These are phyloP conservation scores for Vigna mungo DNA, from an alignment of 306 rosid genomes.

Conservation along the genomic window DNA sequence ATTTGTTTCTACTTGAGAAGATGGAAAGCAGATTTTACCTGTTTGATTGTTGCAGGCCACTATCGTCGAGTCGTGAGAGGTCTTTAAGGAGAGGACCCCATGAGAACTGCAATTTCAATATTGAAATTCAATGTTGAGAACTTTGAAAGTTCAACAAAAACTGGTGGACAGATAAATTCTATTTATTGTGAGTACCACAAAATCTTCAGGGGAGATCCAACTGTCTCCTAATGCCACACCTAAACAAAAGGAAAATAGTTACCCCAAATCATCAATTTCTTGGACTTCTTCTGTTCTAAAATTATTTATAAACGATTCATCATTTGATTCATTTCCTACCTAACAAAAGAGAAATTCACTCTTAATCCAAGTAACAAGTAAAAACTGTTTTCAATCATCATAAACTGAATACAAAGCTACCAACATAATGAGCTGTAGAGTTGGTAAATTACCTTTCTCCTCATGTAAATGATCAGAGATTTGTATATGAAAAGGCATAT, in stretches of 20 bases:
- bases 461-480: background rate
- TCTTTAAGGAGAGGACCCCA: conserved; percentile 99
- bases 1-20: conserved; percentile 17
- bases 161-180: background rate
- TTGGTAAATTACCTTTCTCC: background rate
- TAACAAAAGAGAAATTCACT: background rate
- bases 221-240: conserved; percentile 95
- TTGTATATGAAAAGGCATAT: background rate
- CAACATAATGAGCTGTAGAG: background rate
- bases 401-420: conserved; percentile 7
- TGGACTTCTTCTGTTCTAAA: conserved; percentile 3
- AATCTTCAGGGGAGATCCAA: conserved; percentile 99
- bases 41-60: conserved; percentile 65
- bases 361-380: conserved; percentile 1
- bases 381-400: background rate
- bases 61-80: conserved; percentile 73
- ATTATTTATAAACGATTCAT: background rate
- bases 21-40: conserved; percentile 49
- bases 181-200: conserved; percentile 57
- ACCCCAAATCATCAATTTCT: conserved; percentile 9
- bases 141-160: conserved; percentile 19
- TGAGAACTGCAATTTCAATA: conserved; percentile 65
- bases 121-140: background rate
- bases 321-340: conserved; percentile 18
- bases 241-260: conserved; percentile 39